Base-by-base conservation (phyloP, 495 filamentous ascomycete genomes). In the Annulohypoxylon maeteangense region DNA sequence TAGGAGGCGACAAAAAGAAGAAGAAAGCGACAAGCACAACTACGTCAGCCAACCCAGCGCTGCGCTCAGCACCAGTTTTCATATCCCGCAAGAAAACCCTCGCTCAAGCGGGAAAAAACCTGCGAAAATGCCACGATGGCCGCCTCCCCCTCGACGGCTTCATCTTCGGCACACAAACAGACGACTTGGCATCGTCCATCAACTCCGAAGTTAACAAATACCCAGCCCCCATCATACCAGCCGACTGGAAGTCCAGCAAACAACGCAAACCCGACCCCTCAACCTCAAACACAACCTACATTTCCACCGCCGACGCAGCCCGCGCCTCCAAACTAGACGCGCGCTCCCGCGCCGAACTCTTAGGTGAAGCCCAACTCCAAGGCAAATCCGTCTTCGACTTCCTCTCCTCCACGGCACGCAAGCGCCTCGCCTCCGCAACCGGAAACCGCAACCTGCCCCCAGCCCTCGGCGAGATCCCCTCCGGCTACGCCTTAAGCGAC, bases 311-410 rank as follows among this genome's bases (percentile, higher is more conserved):
- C 36, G 90, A 93, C 61, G 89, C 90, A 0, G 92, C 93, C 12
- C 91, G 90, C 77, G 81, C 89, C 7, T 94, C 92, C 0, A 88
- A 84, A 7, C 87, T 98, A 7, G 88, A 97, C 77, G 91, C 95
- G 3, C 91, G 86, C 67, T 83, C 93, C 29, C 87, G 95, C 70
- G 95, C 94, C 10, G 88, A 90, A 14, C 82, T 97, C 10, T 83
- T 99, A 0, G 94, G 94, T 18, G 95, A 98, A 78, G 83, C 87
- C 27, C 87, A 90, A 44, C 82, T 99, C 1, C 94, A 94, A 3
- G 91, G 93, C 8, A 97, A 98, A 78, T 98, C 95, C 1, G 90
- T 99, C 34, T 99, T 98, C 77, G 94, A 98, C 78, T 98, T 91
- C 82, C 87, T 99, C 79, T 91, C 93, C 0, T 86, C 94, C 1